phyloP scores from a whole-genome alignment of 2,329 filamentous ascomycete species.

The Phyllosticta capitalensis region DNA sequence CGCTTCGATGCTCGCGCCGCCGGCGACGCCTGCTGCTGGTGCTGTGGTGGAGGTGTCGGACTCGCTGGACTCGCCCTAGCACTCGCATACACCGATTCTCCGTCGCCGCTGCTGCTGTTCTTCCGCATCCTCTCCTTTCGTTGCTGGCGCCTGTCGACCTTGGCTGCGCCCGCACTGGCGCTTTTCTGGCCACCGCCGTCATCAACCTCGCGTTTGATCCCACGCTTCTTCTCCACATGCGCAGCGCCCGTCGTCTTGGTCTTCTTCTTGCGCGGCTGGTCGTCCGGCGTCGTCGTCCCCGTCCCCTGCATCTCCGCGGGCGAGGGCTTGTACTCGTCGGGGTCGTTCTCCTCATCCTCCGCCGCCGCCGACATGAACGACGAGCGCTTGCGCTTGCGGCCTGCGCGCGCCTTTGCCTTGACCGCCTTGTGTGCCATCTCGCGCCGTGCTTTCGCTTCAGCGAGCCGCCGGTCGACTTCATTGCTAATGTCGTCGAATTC shows the following conservation, averaged over 20 bases:
- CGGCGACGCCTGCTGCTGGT: too few relatives aligned
- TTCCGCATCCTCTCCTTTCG: background rate
- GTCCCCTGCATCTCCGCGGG: background rate
- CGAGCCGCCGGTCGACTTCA: conserved; percentile 2
- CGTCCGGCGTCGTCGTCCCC: background rate
- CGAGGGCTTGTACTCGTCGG: background rate
- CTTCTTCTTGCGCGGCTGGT: background rate
- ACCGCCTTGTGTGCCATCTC: background rate
- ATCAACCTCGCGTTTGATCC: background rate
- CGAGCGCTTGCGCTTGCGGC: background rate
- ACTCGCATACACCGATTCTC: background rate
- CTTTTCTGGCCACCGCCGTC: background rate
- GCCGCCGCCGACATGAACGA: background rate
- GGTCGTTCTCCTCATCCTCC: background rate
- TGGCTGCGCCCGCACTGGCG: background rate
- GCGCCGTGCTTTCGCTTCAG: background rate
- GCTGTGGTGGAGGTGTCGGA: background rate
- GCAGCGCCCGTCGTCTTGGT: background rate
- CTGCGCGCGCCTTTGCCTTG: background rate
- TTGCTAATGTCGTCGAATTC: conserved; percentile 7
- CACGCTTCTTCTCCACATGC: background rate
- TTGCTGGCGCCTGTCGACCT: background rate
- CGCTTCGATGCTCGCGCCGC: background rate
- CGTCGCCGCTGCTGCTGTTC: background rate
- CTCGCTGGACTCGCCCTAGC: background rate